phyloP scores from a whole-genome alignment of 306 rosid species.

The Inga leiocalycina region DNA sequence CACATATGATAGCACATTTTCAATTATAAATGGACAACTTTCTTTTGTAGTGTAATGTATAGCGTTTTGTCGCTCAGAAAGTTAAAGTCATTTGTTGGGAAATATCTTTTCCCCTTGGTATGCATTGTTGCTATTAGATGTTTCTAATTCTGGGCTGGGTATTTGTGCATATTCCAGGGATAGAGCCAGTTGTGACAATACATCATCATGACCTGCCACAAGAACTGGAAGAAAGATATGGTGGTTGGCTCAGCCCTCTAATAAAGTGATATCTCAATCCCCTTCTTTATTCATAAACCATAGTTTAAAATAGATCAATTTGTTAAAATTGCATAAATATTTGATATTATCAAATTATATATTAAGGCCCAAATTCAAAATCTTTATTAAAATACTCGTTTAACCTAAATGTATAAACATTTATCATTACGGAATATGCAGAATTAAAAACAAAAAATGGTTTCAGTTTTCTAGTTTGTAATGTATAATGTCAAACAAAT shows the following conservation, averaged over 20 bases:
- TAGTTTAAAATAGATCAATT: background rate
- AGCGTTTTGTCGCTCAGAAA: background rate
- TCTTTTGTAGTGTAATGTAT: background rate
- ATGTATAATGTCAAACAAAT: conserved; percentile 1
- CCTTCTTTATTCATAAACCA: background rate
- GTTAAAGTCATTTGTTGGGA: conserved; percentile 4
- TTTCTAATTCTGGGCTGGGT: conserved; percentile 25
- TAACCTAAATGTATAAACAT: background rate
- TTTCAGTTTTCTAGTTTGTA: background rate
- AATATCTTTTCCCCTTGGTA: background rate
- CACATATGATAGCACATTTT: background rate
- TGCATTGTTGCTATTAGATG: background rate
- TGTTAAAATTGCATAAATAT: background rate
- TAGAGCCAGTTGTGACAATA: conserved; percentile 61
- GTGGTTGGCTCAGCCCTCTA: conserved; percentile 59
- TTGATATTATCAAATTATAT: background rate
- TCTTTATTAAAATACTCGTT: too few species aligned
- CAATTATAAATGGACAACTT: background rate
- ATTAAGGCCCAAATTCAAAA: too few species aligned
- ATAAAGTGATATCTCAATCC: conserved; percentile 48
- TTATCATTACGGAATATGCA: background rate
- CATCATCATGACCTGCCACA: conserved; percentile 60
- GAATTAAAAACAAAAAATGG: too few species aligned
- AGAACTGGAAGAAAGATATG: conserved; percentile 59
- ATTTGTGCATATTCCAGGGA: conserved; percentile 45